Percentiles rank a stretch among this genome's conserved stretches.
These are phyloP conservation scores for Pleurotus eryngii DNA, from an alignment of 768 basidiomycete genomes.

Conservation along the genomic window DNA sequence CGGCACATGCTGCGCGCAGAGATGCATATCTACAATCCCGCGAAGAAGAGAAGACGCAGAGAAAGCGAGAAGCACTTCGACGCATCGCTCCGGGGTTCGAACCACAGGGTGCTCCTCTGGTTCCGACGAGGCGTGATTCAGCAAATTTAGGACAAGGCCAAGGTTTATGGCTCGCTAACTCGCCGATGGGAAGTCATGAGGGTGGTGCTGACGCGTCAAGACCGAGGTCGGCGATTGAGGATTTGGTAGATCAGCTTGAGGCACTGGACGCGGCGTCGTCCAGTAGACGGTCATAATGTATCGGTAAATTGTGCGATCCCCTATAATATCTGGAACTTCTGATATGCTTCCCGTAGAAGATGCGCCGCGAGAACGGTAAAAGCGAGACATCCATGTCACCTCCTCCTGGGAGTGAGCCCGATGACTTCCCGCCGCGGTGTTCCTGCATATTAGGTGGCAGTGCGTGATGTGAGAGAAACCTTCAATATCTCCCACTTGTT, in stretches of 20 bases:
- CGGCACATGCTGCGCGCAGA: slow-evolving; percentile 62
- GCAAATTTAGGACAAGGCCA: neutral
- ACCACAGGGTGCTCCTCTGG: slow-evolving; percentile 55
- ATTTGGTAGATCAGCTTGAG: slow-evolving; percentile 78
- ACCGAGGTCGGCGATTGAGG: slow-evolving; percentile 68
- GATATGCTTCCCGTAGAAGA: too few relatives aligned
- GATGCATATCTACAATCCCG: slow-evolving; percentile 69
- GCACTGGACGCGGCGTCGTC: slow-evolving; percentile 47
- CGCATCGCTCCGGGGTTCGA: slow-evolving; percentile 85
- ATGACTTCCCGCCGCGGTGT: too few relatives aligned
- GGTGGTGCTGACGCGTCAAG: slow-evolving; percentile 5
- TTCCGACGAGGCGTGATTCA: slow-evolving; percentile 41
- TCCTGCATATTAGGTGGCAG: too few relatives aligned
- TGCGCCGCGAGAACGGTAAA: too few relatives aligned
- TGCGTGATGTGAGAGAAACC: too few relatives aligned
- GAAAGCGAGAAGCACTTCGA: slow-evolving; percentile 64
- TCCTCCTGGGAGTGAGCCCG: too few relatives aligned
- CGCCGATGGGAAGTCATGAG: neutral
- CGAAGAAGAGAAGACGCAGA: slow-evolving; percentile 72
- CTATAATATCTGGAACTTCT: too few relatives aligned
- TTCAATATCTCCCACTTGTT: too few relatives aligned
- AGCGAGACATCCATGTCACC: too few relatives aligned
- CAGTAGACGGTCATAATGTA: too few relatives aligned
- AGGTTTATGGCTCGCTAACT: slow-evolving; percentile 12
- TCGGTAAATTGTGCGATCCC: too few relatives aligned